These are phyloP conservation scores for Penicillium sp. DNA, from an alignment of 2,329 filamentous ascomycete species.

Conservation along the genomic window DNA sequence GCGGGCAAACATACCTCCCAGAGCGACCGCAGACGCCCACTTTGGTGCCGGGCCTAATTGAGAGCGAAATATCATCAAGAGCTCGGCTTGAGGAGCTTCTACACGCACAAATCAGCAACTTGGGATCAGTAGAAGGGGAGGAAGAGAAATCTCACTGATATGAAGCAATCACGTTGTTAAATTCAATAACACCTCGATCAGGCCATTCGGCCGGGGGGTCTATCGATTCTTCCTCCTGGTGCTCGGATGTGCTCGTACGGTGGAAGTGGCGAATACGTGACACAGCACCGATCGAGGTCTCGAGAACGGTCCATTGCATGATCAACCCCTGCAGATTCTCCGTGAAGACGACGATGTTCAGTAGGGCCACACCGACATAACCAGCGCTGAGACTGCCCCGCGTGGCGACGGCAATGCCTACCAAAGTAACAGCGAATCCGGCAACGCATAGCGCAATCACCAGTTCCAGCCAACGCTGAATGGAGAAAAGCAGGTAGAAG, in stretches of 20 bases:
- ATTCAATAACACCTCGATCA: background rate
- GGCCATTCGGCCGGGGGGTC: background rate
- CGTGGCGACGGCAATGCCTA: slow-evolving; percentile 42
- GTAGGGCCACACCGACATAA: slow-evolving; percentile 47
- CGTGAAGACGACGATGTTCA: slow-evolving; percentile 49
- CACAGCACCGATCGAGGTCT: slow-evolving; percentile 52
- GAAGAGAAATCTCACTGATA: background rate
- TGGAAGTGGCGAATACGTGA: slow-evolving; percentile 10
- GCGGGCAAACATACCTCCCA: background rate
- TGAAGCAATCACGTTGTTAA: background rate
- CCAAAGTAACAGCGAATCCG: slow-evolving; percentile 40
- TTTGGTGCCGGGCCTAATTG: background rate
- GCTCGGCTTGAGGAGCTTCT: background rate
- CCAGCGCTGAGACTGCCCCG: slow-evolving; percentile 37
- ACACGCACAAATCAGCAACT: background rate
- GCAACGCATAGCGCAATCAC: slow-evolving; percentile 45
- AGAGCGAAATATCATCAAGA: background rate
- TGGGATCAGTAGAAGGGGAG: background rate
- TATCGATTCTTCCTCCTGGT: background rate
- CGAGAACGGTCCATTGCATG: slow-evolving; percentile 38
- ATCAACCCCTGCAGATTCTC: slow-evolving; percentile 43
- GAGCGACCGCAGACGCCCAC: slow-evolving; percentile 1
- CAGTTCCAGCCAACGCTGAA: slow-evolving; percentile 44
- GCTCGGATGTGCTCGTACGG: background rate
- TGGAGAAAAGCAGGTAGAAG: slow-evolving; percentile 45